A percentile compares a stretch with the other conserved stretches of the same genome.
These are phyloP conservation scores for Quercus tomentella DNA, from an alignment of 331 rosid genomes.

Conservation along the genomic window DNA sequence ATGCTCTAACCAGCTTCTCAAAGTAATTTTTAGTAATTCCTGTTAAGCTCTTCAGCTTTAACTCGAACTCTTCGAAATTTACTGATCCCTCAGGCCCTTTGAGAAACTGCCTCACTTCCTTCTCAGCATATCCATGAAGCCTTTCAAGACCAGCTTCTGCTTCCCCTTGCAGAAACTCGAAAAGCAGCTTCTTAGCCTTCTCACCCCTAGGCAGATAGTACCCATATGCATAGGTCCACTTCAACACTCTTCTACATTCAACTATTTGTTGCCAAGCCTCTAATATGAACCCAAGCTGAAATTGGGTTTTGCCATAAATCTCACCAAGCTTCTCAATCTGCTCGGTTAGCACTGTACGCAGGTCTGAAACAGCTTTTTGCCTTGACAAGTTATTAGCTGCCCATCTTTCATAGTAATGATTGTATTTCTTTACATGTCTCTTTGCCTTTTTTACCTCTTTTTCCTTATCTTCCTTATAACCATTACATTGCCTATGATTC, in stretches of 20 bases:
- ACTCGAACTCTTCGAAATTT: not conserved
- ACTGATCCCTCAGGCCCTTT: not conserved
- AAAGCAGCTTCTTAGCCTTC: not conserved
- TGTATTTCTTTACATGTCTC: slow-evolving; percentile 39
- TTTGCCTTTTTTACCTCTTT: slow-evolving; percentile 32
- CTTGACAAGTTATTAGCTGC: slow-evolving; percentile 52
- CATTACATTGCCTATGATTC: slow-evolving; percentile 27
- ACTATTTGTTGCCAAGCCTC: not conserved
- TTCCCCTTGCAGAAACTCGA: not conserved
- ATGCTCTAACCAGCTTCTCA: not conserved
- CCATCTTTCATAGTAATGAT: slow-evolving; percentile 63
- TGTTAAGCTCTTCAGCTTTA: not conserved
- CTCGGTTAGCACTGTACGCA: slow-evolving; percentile 30
- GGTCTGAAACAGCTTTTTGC: slow-evolving; percentile 34
- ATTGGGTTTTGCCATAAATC: not conserved
- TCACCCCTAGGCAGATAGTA: not conserved
- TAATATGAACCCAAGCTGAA: not conserved
- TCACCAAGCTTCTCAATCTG: not conserved
- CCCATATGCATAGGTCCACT: not conserved
- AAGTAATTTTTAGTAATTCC: not conserved
- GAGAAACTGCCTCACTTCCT: not conserved
- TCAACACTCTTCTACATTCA: not conserved
- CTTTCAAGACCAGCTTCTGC: not conserved
- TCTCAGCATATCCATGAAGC: not conserved
- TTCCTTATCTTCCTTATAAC: slow-evolving; percentile 28